Conservation (phyloP, 495 filamentous ascomycete species). For the Penicillium ochrochloron region DNA sequence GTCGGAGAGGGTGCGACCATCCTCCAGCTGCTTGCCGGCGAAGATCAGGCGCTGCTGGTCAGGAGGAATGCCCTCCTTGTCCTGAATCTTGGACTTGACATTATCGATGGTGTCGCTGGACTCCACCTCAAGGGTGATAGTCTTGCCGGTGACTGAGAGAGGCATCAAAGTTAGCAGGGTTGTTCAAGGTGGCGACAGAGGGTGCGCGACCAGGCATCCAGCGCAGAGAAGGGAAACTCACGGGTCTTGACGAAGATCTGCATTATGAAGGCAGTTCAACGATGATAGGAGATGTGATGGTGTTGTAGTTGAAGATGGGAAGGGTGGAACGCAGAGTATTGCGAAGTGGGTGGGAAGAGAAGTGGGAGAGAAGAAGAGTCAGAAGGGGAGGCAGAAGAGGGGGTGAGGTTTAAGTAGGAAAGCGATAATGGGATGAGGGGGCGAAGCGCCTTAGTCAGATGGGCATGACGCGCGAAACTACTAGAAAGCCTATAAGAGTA, state of each 20-base stretch:
- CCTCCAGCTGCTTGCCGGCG: slow-evolving; percentile 96
- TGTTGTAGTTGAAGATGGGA: slow-evolving; percentile 18
- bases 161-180: slow-evolving; percentile 20
- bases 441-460: slow-evolving; percentile 48
- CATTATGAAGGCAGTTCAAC: slow-evolving; percentile 58
- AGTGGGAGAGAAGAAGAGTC: slow-evolving; percentile 18
- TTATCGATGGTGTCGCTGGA: slow-evolving; percentile 98
- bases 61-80: slow-evolving; percentile 98
- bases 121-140: slow-evolving; percentile 99
- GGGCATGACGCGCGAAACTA: slow-evolving; percentile 23
- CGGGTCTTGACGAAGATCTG: slow-evolving; percentile 98
- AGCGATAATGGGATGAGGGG: slow-evolving; percentile 35
- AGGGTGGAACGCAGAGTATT: slow-evolving; percentile 18
- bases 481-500: slow-evolving; percentile 19
- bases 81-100: slow-evolving; percentile 98
- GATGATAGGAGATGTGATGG: slow-evolving; percentile 11
- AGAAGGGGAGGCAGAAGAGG: slow-evolving; percentile 26
- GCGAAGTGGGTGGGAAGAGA: slow-evolving; percentile 8
- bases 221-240: slow-evolving; percentile 53
- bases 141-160: slow-evolving; percentile 83
- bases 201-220: not conserved
- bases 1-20: slow-evolving; percentile 93
- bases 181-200: slow-evolving; percentile 14
- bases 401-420: slow-evolving; percentile 35
- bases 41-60: slow-evolving; percentile 99